Evolutionary conservation across 176 grass and related monocot genomes (phyloP).

Genomic region (Echinochloa phyllopogon): DNA sequence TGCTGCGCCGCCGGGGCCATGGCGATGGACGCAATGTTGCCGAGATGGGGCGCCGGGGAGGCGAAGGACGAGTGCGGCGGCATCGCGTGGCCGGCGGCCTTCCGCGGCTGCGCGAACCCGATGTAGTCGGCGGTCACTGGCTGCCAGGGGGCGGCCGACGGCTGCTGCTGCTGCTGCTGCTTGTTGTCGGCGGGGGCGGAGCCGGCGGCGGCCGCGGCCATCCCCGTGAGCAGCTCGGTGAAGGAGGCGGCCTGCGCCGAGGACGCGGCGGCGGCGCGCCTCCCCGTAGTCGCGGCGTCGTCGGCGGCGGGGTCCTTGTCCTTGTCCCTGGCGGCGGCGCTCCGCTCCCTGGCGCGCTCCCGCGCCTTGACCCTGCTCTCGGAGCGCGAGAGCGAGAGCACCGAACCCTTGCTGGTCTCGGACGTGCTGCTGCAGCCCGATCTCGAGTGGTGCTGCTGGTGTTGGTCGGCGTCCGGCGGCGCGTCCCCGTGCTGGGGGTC

Average conservation of each 20-base stretch:
- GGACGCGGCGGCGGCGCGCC: background rate
- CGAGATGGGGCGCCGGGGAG: constrained; percentile 54
- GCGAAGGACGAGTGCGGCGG: constrained; percentile 43
- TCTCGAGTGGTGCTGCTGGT: constrained; percentile 57
- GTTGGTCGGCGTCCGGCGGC: background rate
- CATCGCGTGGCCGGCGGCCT: constrained; percentile 34
- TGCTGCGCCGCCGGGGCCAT: constrained; percentile 43
- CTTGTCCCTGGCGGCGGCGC: constrained; percentile 45
- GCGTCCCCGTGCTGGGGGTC: background rate
- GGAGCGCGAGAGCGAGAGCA: constrained; percentile 76
- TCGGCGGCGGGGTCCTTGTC: constrained; percentile 29
- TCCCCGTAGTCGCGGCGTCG: background rate
- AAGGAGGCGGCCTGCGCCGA: constrained; percentile 60
- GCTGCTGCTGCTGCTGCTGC: constrained; percentile 27
- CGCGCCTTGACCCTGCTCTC: constrained; percentile 82
- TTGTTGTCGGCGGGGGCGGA: constrained; percentile 31
- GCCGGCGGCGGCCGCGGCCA: constrained; percentile 40
- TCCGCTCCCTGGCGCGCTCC: constrained; percentile 71
- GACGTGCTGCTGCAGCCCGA: constrained; percentile 87
- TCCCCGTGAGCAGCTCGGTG: constrained; percentile 80
- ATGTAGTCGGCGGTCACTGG: constrained; percentile 58
- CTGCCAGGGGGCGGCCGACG: constrained; percentile 19
- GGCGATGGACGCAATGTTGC: constrained; percentile 23
- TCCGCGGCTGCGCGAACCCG: constrained; percentile 52
- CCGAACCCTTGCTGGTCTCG: constrained; percentile 89